A percentile compares a stretch with the other conserved stretches of the same genome.
phyloP scores from a whole-genome alignment of 1,284 basidiomycete genomes.

The Bondarzewia mesenterica region DNA sequence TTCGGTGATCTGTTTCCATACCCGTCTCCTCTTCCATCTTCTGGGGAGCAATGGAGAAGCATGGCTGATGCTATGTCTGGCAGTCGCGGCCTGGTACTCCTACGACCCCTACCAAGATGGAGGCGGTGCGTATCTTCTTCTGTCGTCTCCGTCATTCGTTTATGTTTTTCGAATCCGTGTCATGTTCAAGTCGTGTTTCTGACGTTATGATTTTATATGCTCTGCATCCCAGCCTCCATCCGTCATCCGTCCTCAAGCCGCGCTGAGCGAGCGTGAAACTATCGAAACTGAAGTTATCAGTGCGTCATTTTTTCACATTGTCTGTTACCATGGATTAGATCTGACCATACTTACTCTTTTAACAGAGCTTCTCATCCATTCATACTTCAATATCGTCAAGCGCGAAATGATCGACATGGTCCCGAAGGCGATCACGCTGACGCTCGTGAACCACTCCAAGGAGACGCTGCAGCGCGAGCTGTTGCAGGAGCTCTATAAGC shows the following conservation, averaged over 20 bases:
- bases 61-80: background rate
- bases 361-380: constrained; percentile 81
- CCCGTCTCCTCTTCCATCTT: too few relatives aligned
- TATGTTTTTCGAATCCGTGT: background rate
- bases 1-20: too few relatives aligned
- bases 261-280: constrained; percentile 89
- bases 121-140: background rate
- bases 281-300: constrained; percentile 99
- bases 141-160: background rate
- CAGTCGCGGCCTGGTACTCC: background rate
- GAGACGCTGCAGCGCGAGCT: constrained; percentile 89
- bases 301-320: constrained; percentile 37
- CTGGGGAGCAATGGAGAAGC: too few relatives aligned
- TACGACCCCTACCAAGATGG: background rate
- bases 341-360: background rate
- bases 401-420: constrained; percentile 99
- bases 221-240: constrained; percentile 63
- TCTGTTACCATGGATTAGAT: background rate
- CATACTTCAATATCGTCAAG: constrained; percentile 97
- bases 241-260: constrained; percentile 87
- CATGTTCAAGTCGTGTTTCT: too few relatives aligned
- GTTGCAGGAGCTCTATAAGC: constrained; percentile 84
- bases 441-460: constrained; percentile 88
- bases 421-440: constrained; percentile 93
- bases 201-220: background rate